These are phyloP conservation scores for Metarhizium rileyi DNA, from an alignment of 2,329 filamentous ascomycete species.

Conservation along the genomic window DNA sequence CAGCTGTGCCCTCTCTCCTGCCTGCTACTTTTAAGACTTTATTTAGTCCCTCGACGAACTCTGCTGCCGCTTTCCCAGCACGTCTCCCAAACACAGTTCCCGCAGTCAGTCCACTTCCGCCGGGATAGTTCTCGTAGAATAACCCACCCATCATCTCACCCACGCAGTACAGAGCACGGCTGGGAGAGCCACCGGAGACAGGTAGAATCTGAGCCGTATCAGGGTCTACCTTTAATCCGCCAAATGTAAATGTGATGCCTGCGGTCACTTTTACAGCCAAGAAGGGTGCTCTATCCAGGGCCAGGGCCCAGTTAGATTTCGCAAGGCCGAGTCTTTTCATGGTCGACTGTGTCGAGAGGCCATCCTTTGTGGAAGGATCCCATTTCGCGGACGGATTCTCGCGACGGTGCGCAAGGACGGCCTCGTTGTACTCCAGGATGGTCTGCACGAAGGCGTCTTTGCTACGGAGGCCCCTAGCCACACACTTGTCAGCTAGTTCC, in stretches of 20 bases:
- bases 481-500: slow-evolving; percentile 43
- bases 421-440: slow-evolving; percentile 46
- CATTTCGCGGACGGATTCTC: slow-evolving; percentile 38
- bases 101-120: slow-evolving; percentile 51
- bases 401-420: slow-evolving; percentile 35
- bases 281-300: slow-evolving; percentile 47
- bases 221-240: slow-evolving; percentile 47
- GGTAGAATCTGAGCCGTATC: slow-evolving; percentile 41
- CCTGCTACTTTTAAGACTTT: too few relatives aligned
- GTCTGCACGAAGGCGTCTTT: slow-evolving; percentile 38
- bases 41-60: background rate
- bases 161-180: slow-evolving; percentile 48
- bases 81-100: slow-evolving; percentile 42
- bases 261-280: slow-evolving; percentile 54
- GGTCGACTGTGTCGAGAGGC: slow-evolving; percentile 48
- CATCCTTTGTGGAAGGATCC: slow-evolving; percentile 52
- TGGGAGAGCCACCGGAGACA: slow-evolving; percentile 28
- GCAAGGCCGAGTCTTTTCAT: slow-evolving; percentile 31
- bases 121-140: slow-evolving; percentile 55
- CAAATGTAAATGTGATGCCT: slow-evolving; percentile 61
- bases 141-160: slow-evolving; percentile 59
- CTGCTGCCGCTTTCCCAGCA: slow-evolving; percentile 27
- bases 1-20: too few relatives aligned
- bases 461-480: slow-evolving; percentile 35
- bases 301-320: slow-evolving; percentile 59